These are phyloP conservation scores for Diplodia sapinea DNA, from an alignment of 2,329 filamentous ascomycete species.

Conservation along the genomic window DNA sequence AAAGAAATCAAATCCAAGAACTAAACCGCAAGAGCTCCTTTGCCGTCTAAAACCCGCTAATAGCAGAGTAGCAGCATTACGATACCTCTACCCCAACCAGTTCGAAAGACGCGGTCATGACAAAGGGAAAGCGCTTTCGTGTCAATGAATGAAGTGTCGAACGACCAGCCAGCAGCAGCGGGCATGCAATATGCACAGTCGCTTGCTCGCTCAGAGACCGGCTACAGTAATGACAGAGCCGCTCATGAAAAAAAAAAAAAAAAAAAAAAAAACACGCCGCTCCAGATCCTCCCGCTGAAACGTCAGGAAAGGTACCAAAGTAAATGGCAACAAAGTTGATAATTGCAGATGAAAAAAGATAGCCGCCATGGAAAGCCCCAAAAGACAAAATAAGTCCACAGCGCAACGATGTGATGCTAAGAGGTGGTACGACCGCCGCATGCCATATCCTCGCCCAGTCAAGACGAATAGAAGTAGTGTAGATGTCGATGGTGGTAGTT, in stretches of 20 bases:
- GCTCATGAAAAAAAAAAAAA: constrained; percentile 8
- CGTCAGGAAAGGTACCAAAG: neutral
- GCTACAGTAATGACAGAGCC: constrained; percentile 19
- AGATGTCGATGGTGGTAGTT: constrained; percentile 4
- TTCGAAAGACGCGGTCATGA: neutral
- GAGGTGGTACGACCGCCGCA: neutral
- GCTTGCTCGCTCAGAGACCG: constrained; percentile 34
- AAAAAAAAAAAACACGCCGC: neutral
- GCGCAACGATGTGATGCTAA: neutral
- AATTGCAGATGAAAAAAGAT: neutral
- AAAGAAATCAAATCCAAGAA: neutral
- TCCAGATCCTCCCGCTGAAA: constrained; percentile 11
- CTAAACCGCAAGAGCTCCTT: constrained; percentile 15
- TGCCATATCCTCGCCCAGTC: neutral
- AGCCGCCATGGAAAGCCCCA: neutral
- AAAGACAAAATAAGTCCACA: neutral
- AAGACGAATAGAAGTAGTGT: constrained; percentile 12
- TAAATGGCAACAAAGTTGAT: neutral
- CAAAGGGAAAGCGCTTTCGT: constrained; percentile 20
- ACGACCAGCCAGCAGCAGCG: constrained; percentile 26
- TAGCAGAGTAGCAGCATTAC: constrained; percentile 18
- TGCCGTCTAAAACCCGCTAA: constrained; percentile 25
- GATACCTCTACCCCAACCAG: constrained; percentile 9
- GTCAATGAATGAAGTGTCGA: constrained; percentile 16
- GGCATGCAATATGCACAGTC: constrained; percentile 28